These are phyloP conservation scores for Apiotrichum gracile DNA, from an alignment of 1,284 basidiomycete genomes.

Conservation along the genomic window DNA sequence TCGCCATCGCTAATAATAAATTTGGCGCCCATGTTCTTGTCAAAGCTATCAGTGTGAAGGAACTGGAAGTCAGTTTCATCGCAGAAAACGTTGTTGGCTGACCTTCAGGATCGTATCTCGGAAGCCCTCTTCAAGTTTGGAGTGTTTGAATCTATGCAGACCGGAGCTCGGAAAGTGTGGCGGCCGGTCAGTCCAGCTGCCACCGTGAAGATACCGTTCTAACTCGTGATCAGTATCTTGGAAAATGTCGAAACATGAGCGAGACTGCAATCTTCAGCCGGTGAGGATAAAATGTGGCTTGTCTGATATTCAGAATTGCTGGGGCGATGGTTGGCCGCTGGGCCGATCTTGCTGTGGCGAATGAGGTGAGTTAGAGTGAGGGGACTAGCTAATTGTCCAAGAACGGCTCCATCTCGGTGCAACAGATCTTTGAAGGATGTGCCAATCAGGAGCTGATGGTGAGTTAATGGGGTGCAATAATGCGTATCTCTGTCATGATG, in stretches of 20 bases:
- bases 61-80: slow-evolving; percentile 30
- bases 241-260: slow-evolving; percentile 30
- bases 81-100: not conserved
- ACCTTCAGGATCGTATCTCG: slow-evolving; percentile 23
- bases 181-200: slow-evolving; percentile 25
- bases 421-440: slow-evolving; percentile 42
- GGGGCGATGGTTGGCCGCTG: slow-evolving; percentile 31
- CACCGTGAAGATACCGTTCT: not conserved
- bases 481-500: not conserved
- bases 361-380: slow-evolving; percentile 22
- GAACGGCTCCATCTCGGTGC: slow-evolving; percentile 43
- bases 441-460: slow-evolving; percentile 36
- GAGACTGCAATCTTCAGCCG: slow-evolving; percentile 28
- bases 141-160: slow-evolving; percentile 39
- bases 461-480: too few relatives aligned
- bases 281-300: slow-evolving; percentile 12
- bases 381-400: slow-evolving; percentile 6
- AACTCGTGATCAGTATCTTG: slow-evolving; percentile 28
- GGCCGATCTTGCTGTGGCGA: slow-evolving; percentile 35
- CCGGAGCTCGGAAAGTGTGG: slow-evolving; percentile 40
- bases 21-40: slow-evolving; percentile 44
- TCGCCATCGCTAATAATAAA: slow-evolving; percentile 41
- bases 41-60: slow-evolving; percentile 35
- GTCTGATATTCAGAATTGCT: slow-evolving; percentile 27
- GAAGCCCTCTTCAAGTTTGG: slow-evolving; percentile 34